Evolutionary conservation across 805 yeast genomes (phyloP), one percentile per base, ranked within the genome.

Genomic region (Lipomyces anomalus): DNA sequence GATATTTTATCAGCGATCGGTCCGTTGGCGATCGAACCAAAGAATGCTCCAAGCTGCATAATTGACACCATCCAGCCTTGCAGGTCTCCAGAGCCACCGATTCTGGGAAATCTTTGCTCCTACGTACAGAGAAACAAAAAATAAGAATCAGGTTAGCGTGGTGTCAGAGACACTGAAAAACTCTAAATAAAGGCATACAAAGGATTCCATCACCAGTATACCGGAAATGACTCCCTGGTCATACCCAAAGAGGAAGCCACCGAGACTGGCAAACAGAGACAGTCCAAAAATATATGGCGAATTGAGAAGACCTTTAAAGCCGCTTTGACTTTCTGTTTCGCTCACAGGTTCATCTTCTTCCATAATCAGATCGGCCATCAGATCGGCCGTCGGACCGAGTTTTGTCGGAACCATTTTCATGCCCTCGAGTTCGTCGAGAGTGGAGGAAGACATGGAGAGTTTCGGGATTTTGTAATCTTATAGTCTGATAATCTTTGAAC

Each of bases 191-290:
- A 22, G 18, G 21, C 23, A n/a, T 24, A 32, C 48, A 26, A 57
- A 57, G 32, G 43, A 37, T 16, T 29, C 18, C 65, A 61, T 61
- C 38, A 46, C 52, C 7, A 58, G 47, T 33, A 59, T 47, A 6
- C 55, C 57, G 17, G 61, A 58, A 40, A 59, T 44, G 32, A 60
- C 57, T 32, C 61, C 63, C 38, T 59, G 63, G 43, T 60, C 57
- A 40, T 58, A 40, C 24, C 63, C 63, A 38, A 57, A 59, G 18
- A 60, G 51, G 24, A 59, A 47, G 20, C 63, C 61, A 17, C 63
- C 63, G 17, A 59, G 45, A 22, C 62, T 52, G 5, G 64, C 63
- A 28, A 61, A 55, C 32, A 55, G 47, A 7, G 63, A 50, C 32
- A 52, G 37, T n/a, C 36, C 23, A 22, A 57, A 40, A 21, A 59